Base-by-base conservation (phyloP, 2,329 filamentous ascomycete genomes). In the Alternaria incomplexa region DNA sequence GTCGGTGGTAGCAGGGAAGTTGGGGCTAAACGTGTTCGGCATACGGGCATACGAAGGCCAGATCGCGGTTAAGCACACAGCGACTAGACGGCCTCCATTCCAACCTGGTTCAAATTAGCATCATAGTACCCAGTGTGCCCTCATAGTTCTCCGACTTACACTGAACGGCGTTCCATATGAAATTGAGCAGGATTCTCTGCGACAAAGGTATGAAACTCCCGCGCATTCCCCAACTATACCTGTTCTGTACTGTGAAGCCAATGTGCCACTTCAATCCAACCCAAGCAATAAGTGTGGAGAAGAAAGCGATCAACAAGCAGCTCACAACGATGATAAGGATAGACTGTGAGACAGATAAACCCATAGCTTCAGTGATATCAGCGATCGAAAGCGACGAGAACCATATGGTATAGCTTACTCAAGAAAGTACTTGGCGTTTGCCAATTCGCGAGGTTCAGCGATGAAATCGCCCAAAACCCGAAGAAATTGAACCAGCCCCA, bases 81-180 rank as follows among this genome's bases (percentile, higher is more conserved):
- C 75, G 22, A 73, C 58, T 2, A 79, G 63, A 10, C 76, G 65
- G 6, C 77, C 77, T 11, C 77, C 77, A 22, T 78, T 79, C 77
- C 76, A 79, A 36, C 76, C 76, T 78, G 20, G 11, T n/a, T 11
- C 6, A 17, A 4, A 11, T 44, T 13, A 43, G 26, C 6, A 20
- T 13, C 12, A 13, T 32, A 28, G 3, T 11, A 32, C 4, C 6
- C 6, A 15, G 7, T n/a, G 48, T 4, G 4, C 5, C 9, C 30
- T 4, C 3, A 23, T 5, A n/a, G 13, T 11, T 4, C n/a, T 4
- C 13, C 10, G 8, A 81, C 76, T 25, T 78, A 82, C 80, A 84
- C 64, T 85, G 83, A 0, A 84, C 75, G 5, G 83, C 81, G 40
- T 80, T 83, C 84, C 84, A 85, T 47, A 85, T 84, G 58, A 85